Evolutionary conservation across 495 filamentous ascomycete species (phyloP).

Genomic region (Hypoxylon lienhwacheense): DNA sequence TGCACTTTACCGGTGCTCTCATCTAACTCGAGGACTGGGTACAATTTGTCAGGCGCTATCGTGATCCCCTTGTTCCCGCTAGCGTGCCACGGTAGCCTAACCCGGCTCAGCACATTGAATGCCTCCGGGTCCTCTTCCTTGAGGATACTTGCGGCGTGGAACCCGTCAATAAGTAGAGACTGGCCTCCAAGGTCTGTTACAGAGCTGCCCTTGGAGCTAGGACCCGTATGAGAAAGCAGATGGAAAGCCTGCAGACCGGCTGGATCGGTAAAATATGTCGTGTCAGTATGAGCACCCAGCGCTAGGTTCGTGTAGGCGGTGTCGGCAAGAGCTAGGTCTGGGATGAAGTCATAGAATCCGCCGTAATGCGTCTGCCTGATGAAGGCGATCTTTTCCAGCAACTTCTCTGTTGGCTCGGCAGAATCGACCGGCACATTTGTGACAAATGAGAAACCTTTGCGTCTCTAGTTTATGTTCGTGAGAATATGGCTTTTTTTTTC

Average conservation of each 20-base stretch:
- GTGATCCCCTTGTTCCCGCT: conserved; percentile 81
- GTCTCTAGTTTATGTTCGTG: conserved; percentile 38
- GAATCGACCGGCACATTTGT: conserved; percentile 61
- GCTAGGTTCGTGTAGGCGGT: conserved; percentile 87
- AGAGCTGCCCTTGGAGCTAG: conserved; percentile 15
- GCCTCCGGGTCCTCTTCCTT: conserved; percentile 48
- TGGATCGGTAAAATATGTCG: conserved; percentile 89
- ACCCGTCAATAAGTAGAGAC: conserved; percentile 82
- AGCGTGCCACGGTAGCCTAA: conserved; percentile 70
- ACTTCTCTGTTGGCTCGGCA: conserved; percentile 66
- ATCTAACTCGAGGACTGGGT: conserved; percentile 66
- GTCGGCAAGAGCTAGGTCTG: conserved; percentile 83
- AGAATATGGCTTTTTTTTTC: conserved; percentile 1
- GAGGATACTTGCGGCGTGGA: conserved; percentile 65
- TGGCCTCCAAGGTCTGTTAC: conserved; percentile 57
- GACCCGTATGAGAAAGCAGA: conserved; percentile 69
- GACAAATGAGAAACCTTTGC: conserved; percentile 72
- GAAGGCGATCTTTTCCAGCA: conserved; percentile 79
- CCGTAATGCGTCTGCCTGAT: conserved; percentile 90
- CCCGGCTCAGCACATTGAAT: conserved; percentile 54
- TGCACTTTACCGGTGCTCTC: conserved; percentile 52
- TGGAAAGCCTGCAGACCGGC: conserved; percentile 90
- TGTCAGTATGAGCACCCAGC: conserved; percentile 84
- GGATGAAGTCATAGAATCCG: conserved; percentile 92
- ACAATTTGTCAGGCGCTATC: conserved; percentile 66